Evolutionary conservation across 1,284 basidiomycete species (phyloP).

Genomic region (Paramarasmius palmivorus): DNA sequence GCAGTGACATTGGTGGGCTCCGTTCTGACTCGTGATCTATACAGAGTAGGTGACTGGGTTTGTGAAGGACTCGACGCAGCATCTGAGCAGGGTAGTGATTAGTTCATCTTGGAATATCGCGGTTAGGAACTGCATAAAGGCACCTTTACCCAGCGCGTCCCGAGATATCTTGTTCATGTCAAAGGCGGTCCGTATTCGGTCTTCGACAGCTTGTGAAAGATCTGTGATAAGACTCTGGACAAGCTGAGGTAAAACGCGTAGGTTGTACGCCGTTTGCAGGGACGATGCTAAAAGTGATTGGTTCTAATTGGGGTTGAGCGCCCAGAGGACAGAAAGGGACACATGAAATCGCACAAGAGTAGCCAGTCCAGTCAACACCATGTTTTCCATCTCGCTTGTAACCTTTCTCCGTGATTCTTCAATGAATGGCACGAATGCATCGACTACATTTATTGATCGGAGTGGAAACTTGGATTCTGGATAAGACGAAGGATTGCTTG

Average conservation of each 20-base stretch:
- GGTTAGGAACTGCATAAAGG: constrained; percentile 7
- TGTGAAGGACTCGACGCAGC: constrained; percentile 31
- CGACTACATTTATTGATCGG: constrained; percentile 69
- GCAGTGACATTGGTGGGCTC: constrained; percentile 84
- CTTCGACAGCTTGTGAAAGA: constrained; percentile 82
- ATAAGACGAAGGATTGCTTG: background rate
- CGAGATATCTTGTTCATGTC: constrained; percentile 85
- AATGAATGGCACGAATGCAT: constrained; percentile 69
- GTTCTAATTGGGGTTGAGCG: constrained; percentile 51
- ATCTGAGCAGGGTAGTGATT: constrained; percentile 31
- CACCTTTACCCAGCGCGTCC: constrained; percentile 79
- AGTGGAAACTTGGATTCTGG: constrained; percentile 46
- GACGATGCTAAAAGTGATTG: constrained; percentile 88
- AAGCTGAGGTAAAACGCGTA: constrained; percentile 81
- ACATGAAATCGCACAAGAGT: constrained; percentile 56
- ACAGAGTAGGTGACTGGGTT: constrained; percentile 46
- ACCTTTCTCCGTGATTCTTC: constrained; percentile 70
- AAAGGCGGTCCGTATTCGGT: constrained; percentile 80
- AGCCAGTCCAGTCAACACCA: constrained; percentile 78
- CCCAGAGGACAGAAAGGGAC: constrained; percentile 2
- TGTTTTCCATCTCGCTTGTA: constrained; percentile 83
- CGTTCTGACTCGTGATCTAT: constrained; percentile 79
- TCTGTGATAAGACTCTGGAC: constrained; percentile 82
- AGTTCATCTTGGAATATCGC: constrained; percentile 5
- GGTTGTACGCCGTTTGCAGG: constrained; percentile 93